Percentiles rank a stretch among this genome's conserved stretches.
These are phyloP conservation scores for Melocanna baccifera DNA, from an alignment of 176 grass and related monocot genomes.

Conservation along the genomic window DNA sequence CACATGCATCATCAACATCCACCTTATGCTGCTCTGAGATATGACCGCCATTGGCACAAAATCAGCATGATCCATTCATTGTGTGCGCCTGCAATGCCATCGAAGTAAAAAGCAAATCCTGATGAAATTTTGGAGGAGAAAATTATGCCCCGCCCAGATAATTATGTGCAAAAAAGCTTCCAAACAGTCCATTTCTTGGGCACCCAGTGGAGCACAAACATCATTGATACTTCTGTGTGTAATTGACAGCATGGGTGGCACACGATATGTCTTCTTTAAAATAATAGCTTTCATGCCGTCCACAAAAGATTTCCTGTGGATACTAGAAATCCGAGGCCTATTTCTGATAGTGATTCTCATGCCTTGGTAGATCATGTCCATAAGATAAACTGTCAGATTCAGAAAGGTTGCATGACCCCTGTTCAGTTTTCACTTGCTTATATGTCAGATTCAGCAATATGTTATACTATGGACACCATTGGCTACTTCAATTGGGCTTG, in stretches of 20 bases:
- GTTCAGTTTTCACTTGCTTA: background rate
- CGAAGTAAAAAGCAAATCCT: constrained; percentile 14
- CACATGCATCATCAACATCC: background rate
- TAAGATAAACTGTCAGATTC: background rate
- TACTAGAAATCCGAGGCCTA: constrained; percentile 4
- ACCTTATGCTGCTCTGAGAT: background rate
- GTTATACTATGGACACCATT: background rate
- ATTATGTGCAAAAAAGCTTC: constrained; percentile 14
- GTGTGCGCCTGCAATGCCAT: background rate
- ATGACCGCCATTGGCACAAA: background rate
- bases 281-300: constrained; percentile 10
- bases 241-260: constrained; percentile 27
- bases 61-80: background rate
- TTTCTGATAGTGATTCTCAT: constrained; percentile 10
- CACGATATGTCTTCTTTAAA: background rate
- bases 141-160: background rate
- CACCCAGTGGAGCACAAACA: constrained; percentile 27
- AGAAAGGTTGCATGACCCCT: background rate
- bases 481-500: background rate
- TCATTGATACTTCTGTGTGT: background rate
- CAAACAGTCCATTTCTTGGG: constrained; percentile 6
- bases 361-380: background rate
- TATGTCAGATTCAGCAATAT: no score
- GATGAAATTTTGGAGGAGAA: background rate
- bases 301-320: constrained; percentile 24